phyloP scores from a whole-genome alignment of 2,329 filamentous ascomycete species.

The Exophiala calicioides region DNA sequence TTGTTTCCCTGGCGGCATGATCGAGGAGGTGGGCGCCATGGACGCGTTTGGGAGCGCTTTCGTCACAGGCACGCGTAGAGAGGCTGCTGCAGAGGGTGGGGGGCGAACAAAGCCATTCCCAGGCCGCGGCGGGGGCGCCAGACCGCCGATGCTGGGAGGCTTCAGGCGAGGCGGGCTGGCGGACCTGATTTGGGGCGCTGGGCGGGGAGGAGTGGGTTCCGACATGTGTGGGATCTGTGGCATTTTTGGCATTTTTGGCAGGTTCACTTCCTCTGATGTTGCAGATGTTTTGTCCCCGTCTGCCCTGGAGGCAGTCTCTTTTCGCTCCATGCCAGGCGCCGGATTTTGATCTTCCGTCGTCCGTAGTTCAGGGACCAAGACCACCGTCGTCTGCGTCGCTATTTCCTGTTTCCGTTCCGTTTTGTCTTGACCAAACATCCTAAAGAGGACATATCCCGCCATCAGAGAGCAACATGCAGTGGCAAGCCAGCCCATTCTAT shows the following conservation, averaged over 20 bases:
- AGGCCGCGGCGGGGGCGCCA: conserved; percentile 31
- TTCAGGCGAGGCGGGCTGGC: conserved; percentile 29
- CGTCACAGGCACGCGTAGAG: conserved; percentile 41
- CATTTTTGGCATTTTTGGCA: conserved; percentile 2
- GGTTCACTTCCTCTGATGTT: neutral
- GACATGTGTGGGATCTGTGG: conserved; percentile 1
- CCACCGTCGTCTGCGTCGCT: neutral
- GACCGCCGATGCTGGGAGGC: conserved; percentile 24
- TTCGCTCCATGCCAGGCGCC: too few relatives aligned
- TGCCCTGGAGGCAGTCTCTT: neutral
- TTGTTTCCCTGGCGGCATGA: conserved; percentile 52
- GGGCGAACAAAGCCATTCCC: conserved; percentile 38
- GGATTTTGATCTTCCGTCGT: too few relatives aligned
- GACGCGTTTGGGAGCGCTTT: conserved; percentile 28
- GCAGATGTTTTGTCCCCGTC: neutral
- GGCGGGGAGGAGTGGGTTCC: conserved; percentile 35
- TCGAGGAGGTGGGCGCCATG: conserved; percentile 27
- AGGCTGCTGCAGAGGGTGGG: conserved; percentile 47
- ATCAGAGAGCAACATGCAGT: conserved; percentile 22
- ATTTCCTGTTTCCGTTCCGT: neutral
- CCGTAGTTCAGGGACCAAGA: neutral
- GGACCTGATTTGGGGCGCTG: conserved; percentile 4
- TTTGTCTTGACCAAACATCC: conserved; percentile 10
- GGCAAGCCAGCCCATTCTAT: conserved; percentile 27
- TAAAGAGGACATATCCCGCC: conserved; percentile 26